Percentiles rank a stretch among this genome's conserved stretches.
Conservation (phyloP, 441 rosid genomes). For the Adansonia grandidieri region DNA sequence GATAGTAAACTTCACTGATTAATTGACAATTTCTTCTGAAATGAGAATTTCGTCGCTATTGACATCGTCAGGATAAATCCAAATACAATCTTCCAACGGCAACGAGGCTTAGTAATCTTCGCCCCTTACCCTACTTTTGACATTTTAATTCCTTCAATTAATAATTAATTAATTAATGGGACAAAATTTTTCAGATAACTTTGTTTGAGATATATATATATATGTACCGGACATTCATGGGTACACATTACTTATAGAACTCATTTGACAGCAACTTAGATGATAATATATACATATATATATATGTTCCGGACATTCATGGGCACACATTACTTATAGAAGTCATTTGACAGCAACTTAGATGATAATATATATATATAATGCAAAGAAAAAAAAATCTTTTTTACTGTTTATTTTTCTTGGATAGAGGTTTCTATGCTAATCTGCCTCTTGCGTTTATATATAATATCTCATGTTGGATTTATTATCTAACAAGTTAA, state of each 20-base stretch:
- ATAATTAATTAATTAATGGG: neutral
- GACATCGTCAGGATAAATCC: slow-evolving; percentile 23
- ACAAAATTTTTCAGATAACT: neutral
- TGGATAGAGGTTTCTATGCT: too few species aligned
- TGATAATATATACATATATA: too few species aligned
- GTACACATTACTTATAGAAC: neutral
- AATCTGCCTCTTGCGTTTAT: too few species aligned
- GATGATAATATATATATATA: too few species aligned
- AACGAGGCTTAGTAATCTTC: neutral
- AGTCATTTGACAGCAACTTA: too few species aligned
- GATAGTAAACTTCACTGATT: neutral
- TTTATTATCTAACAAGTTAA: too few species aligned
- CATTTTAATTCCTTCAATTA: neutral
- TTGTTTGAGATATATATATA: neutral
- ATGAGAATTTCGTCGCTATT: neutral
- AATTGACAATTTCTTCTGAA: neutral
- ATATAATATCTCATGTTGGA: too few species aligned
- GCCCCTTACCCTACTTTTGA: neutral
- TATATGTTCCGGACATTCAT: neutral
- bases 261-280: too few species aligned
- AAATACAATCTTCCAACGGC: slow-evolving; percentile 16
- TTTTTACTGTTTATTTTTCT: too few species aligned
- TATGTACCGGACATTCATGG: neutral
- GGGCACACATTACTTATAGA: neutral
- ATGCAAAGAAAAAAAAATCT: too few species aligned